Evolutionary conservation across 257 asterid genomes (phyloP).

Genomic region (Fraxinus anomala): DNA sequence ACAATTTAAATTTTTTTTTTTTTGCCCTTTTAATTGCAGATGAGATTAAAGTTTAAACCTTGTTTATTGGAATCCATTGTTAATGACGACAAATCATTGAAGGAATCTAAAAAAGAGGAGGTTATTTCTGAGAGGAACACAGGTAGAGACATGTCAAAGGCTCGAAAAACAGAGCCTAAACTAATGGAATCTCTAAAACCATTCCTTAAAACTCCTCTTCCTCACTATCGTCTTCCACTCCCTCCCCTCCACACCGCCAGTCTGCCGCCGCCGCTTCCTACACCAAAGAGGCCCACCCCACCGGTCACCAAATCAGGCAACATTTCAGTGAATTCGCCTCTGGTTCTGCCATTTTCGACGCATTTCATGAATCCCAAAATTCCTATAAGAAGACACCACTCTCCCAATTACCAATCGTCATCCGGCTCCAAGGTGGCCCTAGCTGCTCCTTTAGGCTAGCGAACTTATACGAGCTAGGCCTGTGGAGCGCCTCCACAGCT

Average conservation of each 20-base stretch:
- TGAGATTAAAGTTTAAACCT: no score
- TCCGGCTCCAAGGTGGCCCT: constrained; percentile 92
- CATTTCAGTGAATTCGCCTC: constrained; percentile 61
- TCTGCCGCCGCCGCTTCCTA: constrained; percentile 16
- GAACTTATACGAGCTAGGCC: constrained; percentile 74
- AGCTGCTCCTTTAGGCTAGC: constrained; percentile 81
- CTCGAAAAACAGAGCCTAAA: neutral
- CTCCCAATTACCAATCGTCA: constrained; percentile 54
- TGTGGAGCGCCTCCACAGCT: constrained; percentile 53
- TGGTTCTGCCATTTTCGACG: constrained; percentile 67
- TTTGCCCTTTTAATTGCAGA: neutral
- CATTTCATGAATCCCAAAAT: constrained; percentile 67
- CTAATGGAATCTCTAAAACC: constrained; percentile 30
- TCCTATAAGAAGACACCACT: constrained; percentile 28
- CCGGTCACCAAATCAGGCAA: constrained; percentile 59
- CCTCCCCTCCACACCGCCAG: constrained; percentile 38
- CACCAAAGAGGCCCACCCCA: constrained; percentile 65
- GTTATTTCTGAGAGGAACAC: neutral
- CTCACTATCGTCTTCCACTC: constrained; percentile 30
- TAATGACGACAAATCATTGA: neutral
- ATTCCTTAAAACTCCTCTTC: neutral
- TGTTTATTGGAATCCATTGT: no score
- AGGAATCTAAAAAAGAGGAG: neutral
- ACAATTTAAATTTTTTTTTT: no score
- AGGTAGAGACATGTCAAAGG: neutral